Percentiles rank a stretch among this genome's conserved stretches.
phyloP scores from a whole-genome alignment of 306 rosid species.

The Carpinus fangiana region DNA sequence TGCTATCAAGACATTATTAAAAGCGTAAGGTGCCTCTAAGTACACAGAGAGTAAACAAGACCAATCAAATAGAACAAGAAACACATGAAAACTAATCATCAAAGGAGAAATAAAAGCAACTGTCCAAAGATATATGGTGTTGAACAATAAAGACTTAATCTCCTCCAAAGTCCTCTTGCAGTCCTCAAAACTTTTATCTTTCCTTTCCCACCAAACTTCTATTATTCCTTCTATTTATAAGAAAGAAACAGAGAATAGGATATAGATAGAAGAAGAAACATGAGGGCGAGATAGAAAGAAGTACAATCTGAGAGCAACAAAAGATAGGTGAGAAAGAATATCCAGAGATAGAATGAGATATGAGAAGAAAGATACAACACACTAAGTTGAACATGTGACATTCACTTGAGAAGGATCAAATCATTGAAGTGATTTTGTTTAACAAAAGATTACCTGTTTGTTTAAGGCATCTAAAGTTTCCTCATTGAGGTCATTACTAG shows the following conservation, averaged over 20 bases:
- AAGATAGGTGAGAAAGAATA: background rate
- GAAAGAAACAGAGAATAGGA: background rate
- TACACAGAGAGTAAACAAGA: too few species aligned
- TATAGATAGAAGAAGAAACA: background rate
- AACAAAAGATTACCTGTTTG: conserved; percentile 64
- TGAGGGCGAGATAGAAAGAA: background rate
- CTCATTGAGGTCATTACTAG: conserved; percentile 95
- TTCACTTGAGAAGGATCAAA: background rate
- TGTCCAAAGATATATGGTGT: too few species aligned
- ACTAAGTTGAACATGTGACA: background rate
- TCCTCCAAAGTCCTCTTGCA: too few species aligned
- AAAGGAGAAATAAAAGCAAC: too few species aligned
- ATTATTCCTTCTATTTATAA: background rate
- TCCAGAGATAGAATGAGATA: background rate
- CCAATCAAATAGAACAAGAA: too few species aligned
- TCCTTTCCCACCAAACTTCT: too few species aligned
- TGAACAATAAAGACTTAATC: too few species aligned
- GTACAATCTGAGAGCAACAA: background rate
- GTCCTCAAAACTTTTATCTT: too few species aligned
- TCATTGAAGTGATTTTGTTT: conserved; percentile 9
- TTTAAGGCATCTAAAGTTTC: conserved; percentile 96
- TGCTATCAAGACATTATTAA: too few species aligned
- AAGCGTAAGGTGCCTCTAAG: too few species aligned
- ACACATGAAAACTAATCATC: too few species aligned
- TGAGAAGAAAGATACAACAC: background rate